Evolutionary conservation across 1,284 basidiomycete genomes (phyloP).

Genomic region (Entoloma clypeatum): DNA sequence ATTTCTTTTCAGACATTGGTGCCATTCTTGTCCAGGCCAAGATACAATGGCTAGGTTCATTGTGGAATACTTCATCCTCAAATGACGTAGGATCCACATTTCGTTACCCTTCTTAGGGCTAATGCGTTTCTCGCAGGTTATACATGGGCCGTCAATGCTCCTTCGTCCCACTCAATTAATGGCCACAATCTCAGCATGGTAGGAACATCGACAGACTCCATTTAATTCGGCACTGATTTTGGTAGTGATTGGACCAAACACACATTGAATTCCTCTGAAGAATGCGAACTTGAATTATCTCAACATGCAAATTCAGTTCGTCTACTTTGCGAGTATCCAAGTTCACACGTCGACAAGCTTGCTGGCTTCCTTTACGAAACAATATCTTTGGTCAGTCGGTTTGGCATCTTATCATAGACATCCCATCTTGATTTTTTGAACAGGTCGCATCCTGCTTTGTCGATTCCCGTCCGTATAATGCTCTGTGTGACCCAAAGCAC

Average conservation of each 20-base stretch:
- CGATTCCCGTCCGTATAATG: slow-evolving; percentile 30
- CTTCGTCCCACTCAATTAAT: slow-evolving; percentile 33
- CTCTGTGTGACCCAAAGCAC: slow-evolving; percentile 9
- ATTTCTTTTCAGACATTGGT: slow-evolving; percentile 26
- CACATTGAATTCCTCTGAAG: slow-evolving; percentile 26
- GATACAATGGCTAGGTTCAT: slow-evolving; percentile 46
- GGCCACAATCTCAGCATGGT: slow-evolving; percentile 33
- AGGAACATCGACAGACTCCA: slow-evolving; percentile 8
- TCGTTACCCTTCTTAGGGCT: slow-evolving; percentile 12
- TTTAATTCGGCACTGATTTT: slow-evolving; percentile 2
- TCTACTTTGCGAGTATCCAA: slow-evolving; percentile 33
- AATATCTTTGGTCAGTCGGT: slow-evolving; percentile 35
- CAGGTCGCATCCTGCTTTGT: slow-evolving; percentile 37
- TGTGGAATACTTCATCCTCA: slow-evolving; percentile 36
- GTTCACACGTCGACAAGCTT: slow-evolving; percentile 40
- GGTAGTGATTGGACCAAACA: slow-evolving; percentile 35
- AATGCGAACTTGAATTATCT: slow-evolving; percentile 33
- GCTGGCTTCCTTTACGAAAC: slow-evolving; percentile 36
- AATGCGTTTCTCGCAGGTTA: slow-evolving; percentile 20
- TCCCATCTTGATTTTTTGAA: slow-evolving; percentile 19
- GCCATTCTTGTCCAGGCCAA: slow-evolving; percentile 32
- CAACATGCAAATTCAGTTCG: slow-evolving; percentile 33
- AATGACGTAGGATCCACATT: slow-evolving; percentile 21
- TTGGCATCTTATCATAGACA: not conserved
- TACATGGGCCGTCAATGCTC: slow-evolving; percentile 32